Percentiles rank a stretch among this genome's conserved stretches.
Evolutionary conservation across 495 filamentous ascomycete species (phyloP).

Genomic region (Neurospora sp.): DNA sequence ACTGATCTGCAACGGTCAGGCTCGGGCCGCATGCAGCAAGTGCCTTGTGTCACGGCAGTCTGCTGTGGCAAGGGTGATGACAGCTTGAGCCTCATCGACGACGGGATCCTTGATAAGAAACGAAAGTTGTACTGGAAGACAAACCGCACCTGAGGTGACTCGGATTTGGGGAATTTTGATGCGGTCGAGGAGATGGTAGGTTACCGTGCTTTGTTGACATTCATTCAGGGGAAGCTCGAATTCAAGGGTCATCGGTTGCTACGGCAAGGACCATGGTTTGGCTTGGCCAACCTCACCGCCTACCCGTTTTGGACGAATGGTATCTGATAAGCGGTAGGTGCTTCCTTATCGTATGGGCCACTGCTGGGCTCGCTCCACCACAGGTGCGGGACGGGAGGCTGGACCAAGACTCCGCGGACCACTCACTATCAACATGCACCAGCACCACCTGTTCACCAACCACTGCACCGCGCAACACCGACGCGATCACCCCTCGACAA

Average conservation of each 20-base stretch:
- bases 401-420: not conserved
- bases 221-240: not conserved
- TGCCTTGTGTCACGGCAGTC: not conserved
- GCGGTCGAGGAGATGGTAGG: not conserved
- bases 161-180: not conserved
- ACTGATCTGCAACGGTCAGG: not conserved
- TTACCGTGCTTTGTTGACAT: not conserved
- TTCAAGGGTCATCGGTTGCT: not conserved
- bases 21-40: not conserved
- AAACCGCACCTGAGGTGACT: not conserved
- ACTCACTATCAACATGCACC: not conserved
- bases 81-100: not conserved
- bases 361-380: not conserved
- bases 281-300: not conserved
- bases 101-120: not conserved
- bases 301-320: not conserved
- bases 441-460: not conserved
- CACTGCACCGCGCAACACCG: not conserved
- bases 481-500: not conserved
- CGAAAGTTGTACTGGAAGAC: not conserved
- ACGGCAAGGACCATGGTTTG: not conserved
- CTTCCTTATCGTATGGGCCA: not conserved
- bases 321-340: not conserved
- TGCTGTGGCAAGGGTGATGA: not conserved
- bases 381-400: not conserved